Percentiles rank a stretch among this genome's conserved stretches.
phyloP scores from a whole-genome alignment of 2,329 filamentous ascomycete genomes.

The Incumbomyces delicatus region DNA sequence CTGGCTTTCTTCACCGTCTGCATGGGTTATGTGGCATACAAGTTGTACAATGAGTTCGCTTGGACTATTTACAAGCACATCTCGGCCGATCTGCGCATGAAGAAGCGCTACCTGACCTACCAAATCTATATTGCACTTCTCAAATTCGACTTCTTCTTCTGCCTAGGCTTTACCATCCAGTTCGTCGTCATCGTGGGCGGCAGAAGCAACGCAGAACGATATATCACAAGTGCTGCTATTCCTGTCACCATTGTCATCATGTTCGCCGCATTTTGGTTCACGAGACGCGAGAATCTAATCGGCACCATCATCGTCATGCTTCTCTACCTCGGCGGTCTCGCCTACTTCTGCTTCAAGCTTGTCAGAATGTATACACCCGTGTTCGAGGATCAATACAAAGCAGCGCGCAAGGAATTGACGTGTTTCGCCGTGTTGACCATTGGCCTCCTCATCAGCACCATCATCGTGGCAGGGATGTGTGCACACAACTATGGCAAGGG shows the following conservation, averaged over 20 bases:
- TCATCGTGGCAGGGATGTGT: conserved; percentile 76
- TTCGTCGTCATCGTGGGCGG: conserved; percentile 85
- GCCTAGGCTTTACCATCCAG: conserved; percentile 95
- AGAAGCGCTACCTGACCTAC: conserved; percentile 89
- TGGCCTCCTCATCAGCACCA: conserved; percentile 76
- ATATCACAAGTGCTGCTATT: conserved; percentile 77
- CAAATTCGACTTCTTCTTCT: conserved; percentile 99
- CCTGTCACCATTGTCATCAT: conserved; percentile 86
- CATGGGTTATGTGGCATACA: conserved; percentile 76
- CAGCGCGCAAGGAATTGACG: conserved; percentile 76
- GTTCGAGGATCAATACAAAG: conserved; percentile 54
- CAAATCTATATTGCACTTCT: conserved; percentile 97
- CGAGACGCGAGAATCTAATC: conserved; percentile 66
- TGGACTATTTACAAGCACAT: conserved; percentile 99
- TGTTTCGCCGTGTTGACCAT: conserved; percentile 93
- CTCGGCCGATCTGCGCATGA: conserved; percentile 92
- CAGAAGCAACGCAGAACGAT: conserved; percentile 63
- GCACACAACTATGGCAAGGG: conserved; percentile 84
- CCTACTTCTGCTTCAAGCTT: conserved; percentile 97
- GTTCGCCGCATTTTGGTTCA: conserved; percentile 73
- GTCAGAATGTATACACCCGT: conserved; percentile 77
- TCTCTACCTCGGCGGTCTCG: conserved; percentile 78
- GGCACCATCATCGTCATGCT: conserved; percentile 73
- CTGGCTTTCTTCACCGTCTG: conserved; percentile 65
- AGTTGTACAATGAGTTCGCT: conserved; percentile 95